Evolutionary conservation across 108 stramenopile genomes (phyloP), one percentile per base, ranked within the genome.

Genomic region (Discostella pseudostelligera): DNA sequence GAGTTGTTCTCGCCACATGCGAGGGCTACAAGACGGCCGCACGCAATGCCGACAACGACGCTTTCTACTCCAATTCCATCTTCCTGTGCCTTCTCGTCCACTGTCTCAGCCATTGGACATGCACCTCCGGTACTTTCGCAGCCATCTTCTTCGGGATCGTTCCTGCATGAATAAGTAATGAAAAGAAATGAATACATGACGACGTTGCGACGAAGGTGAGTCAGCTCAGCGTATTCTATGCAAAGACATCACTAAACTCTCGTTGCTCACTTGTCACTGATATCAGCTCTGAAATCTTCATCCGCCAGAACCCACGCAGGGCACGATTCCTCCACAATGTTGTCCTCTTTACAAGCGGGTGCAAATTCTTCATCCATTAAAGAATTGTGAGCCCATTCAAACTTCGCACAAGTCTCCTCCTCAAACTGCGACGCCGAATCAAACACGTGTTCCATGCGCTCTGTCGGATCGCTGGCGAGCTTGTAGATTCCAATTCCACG

Each of bases 361-460:
- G 67, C 43, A 28, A 64, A 70, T 12, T 76, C 69, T 32, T 76
- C 75, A 48, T 70, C 75, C 42, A 55, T 48, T 17, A 76, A 12
- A 9, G 37, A 60, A 42, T 76, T 76, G 75, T 76, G 68, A 16
- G 75, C 61, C 68, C 68, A 76, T 11, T 68, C 69, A 63, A 69
- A 76, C 8, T 13, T 13, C 1, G 17, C n/a, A 50, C 75, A 67
- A 36, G 35, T 35, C 7, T 57, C 55, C 39, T 16, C 28, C 56
- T 67, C 66, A 39, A 67, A 67, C 47, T 24, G 47, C 21, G 21
- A 48, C 47, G 21, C 32, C 5, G 32, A 32, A 32, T 32, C 32
- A 32, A 32, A 32, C 32, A 32, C 32, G 3, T 32, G 32, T 3
- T 4, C 32, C 32, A 32, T 32, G 32, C 32, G 32, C 5, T 32